A percentile compares a stretch with the other conserved stretches of the same genome.
Evolutionary conservation across 306 rosid genomes (phyloP).

Genomic region (Cicer judaicum): DNA sequence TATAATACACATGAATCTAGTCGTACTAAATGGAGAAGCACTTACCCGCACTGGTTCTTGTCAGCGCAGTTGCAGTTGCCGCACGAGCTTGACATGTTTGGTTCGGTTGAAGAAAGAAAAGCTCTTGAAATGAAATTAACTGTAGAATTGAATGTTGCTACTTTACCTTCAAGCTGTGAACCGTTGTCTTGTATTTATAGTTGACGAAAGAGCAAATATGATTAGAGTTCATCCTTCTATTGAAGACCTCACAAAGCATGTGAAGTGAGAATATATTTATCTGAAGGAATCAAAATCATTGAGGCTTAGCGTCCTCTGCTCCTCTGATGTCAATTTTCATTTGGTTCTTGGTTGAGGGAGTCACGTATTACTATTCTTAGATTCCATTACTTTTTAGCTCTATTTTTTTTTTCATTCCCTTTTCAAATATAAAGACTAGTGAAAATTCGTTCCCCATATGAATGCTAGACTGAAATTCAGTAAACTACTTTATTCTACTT

Average conservation of each 20-base stretch:
- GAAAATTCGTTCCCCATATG: background rate
- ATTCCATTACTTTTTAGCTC: slow-evolving; percentile 28
- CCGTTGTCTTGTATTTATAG: slow-evolving; percentile 59
- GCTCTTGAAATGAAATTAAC: slow-evolving; percentile 30
- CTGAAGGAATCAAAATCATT: slow-evolving; percentile 66
- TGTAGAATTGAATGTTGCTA: slow-evolving; percentile 38
- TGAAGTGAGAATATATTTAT: slow-evolving; percentile 44
- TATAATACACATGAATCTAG: background rate
- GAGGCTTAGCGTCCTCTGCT: slow-evolving; percentile 50
- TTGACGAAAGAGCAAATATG: slow-evolving; percentile 35
- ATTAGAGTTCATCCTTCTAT: slow-evolving; percentile 8
- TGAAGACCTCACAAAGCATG: slow-evolving; percentile 46
- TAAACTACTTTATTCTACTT: background rate
- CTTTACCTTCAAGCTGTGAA: slow-evolving; percentile 47
- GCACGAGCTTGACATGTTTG: slow-evolving; percentile 66
- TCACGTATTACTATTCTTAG: slow-evolving; percentile 9
- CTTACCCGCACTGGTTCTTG: slow-evolving; percentile 67
- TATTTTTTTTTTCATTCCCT: background rate
- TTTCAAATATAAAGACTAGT: slow-evolving; percentile 1
- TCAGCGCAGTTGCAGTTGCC: slow-evolving; percentile 73
- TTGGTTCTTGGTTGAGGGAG: slow-evolving; percentile 37
- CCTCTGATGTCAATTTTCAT: slow-evolving; percentile 72
- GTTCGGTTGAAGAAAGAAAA: slow-evolving; percentile 31
- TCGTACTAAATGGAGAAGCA: background rate
- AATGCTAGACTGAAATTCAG: background rate